phyloP scores from a whole-genome alignment of 768 basidiomycete genomes.

The Gloeophyllum trabeum region DNA sequence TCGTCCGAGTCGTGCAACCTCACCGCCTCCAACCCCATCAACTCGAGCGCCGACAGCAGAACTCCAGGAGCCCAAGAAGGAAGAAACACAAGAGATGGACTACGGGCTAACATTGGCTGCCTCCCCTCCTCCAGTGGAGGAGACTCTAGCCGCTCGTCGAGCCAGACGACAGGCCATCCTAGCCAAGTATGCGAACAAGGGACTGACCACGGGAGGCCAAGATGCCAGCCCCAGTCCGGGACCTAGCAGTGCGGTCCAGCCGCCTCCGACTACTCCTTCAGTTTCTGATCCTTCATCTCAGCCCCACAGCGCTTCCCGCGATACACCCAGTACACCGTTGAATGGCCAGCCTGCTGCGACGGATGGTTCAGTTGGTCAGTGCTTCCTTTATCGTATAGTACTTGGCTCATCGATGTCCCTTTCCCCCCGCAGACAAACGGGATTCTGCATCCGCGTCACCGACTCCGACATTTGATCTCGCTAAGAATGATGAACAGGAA shows the following conservation, averaged over 20 bases:
- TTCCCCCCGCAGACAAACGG: constrained; percentile 41
- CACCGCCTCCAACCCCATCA: constrained; percentile 16
- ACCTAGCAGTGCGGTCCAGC: constrained; percentile 66
- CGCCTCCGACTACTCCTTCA: constrained; percentile 46
- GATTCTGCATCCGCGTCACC: constrained; percentile 51
- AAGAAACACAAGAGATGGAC: constrained; percentile 24
- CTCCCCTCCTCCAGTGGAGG: constrained; percentile 38
- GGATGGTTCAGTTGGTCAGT: constrained; percentile 15
- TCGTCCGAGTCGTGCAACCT: constrained; percentile 20
- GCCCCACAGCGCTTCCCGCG: constrained; percentile 30
- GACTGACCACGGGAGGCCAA: constrained; percentile 27
- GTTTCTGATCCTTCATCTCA: constrained; percentile 56
- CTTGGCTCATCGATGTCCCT: too few relatives aligned
- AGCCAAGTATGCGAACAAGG: constrained; percentile 55
- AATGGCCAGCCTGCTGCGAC: not conserved
- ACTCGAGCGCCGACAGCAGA: constrained; percentile 9
- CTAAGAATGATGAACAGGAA: constrained; percentile 49
- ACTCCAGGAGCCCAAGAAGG: constrained; percentile 5
- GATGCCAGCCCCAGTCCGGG: constrained; percentile 42
- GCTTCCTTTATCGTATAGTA: not conserved
- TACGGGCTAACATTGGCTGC: constrained; percentile 43
- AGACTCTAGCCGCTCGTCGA: constrained; percentile 53
- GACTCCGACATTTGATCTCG: constrained; percentile 51
- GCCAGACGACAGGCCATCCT: constrained; percentile 68
- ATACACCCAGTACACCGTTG: constrained; percentile 14